phyloP scores from a whole-genome alignment of 139 green algal genomes.

The Ettlia oleoabundans region DNA sequence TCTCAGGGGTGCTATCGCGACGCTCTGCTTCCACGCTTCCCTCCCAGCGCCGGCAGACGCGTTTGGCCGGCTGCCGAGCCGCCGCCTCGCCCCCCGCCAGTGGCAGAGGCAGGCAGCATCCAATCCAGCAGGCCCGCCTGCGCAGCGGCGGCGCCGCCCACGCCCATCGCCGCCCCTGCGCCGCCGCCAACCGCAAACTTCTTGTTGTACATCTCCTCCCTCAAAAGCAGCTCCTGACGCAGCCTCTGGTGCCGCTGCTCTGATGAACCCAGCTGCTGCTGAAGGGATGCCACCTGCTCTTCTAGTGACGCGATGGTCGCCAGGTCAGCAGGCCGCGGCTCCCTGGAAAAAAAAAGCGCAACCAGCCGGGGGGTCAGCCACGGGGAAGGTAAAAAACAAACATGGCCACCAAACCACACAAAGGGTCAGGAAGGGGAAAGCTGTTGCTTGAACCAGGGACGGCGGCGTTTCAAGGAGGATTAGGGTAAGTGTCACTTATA shows the following conservation, averaged over 20 bases:
- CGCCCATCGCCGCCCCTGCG: conserved; percentile 1
- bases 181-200: conserved; percentile 2
- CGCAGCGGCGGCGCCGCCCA: not conserved
- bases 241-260: conserved; percentile 18
- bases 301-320: conserved; percentile 19
- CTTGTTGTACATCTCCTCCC: conserved; percentile 13
- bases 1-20: too few relatives aligned
- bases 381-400: too few relatives aligned
- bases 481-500: too few relatives aligned
- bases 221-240: conserved; percentile 11
- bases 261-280: conserved; percentile 4
- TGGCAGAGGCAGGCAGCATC: not conserved
- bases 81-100: not conserved
- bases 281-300: not conserved
- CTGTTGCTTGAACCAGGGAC: too few relatives aligned
- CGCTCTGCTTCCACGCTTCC: not conserved
- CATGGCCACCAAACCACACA: too few relatives aligned
- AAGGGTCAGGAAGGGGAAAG: too few relatives aligned
- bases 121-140: not conserved
- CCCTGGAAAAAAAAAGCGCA: not conserved
- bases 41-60: not conserved
- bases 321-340: conserved; percentile 11
- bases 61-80: not conserved
- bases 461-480: too few relatives aligned
- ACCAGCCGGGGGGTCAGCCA: too few relatives aligned